phyloP scores from a whole-genome alignment of 345 rosid species.

The Eucalyptus marginata region DNA sequence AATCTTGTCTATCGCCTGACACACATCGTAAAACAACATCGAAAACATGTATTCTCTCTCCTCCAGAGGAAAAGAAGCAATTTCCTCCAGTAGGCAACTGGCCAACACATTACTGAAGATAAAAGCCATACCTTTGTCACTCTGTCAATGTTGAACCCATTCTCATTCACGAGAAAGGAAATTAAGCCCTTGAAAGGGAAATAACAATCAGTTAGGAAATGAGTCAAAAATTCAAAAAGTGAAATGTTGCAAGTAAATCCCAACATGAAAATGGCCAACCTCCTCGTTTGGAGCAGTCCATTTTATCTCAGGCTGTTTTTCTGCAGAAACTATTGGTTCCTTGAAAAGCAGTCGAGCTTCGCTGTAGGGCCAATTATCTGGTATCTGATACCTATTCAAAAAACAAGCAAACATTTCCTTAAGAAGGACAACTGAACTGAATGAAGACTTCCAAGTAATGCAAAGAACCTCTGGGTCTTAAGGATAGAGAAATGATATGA shows the following conservation, averaged over 20 bases:
- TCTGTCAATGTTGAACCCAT: conserved; percentile 84
- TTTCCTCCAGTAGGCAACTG: background rate
- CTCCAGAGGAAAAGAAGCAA: background rate
- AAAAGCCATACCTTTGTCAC: conserved; percentile 50
- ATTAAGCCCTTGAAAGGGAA: conserved; percentile 1
- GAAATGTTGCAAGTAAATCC: background rate
- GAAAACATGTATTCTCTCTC: background rate
- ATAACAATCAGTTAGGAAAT: background rate
- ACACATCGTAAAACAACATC: background rate
- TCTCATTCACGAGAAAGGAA: conserved; percentile 73
- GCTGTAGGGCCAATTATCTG: conserved; percentile 78
- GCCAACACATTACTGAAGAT: background rate
- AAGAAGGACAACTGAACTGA: background rate
- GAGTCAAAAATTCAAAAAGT: background rate
- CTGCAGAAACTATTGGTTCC: conserved; percentile 59
- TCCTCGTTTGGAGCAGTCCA: conserved; percentile 86
- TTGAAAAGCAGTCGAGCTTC: conserved; percentile 70
- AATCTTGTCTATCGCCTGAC: conserved; percentile 82
- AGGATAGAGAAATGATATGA: background rate
- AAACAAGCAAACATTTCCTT: background rate
- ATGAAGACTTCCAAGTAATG: background rate
- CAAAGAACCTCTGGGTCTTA: background rate
- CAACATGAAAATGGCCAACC: conserved; percentile 12
- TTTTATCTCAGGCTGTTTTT: conserved; percentile 61
- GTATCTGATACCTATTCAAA: conserved; percentile 54